Evolutionary conservation across 352 stramenopile genomes (phyloP), one percentile per base, ranked within the genome.

Genomic region (Phytophthora tentaculata): DNA sequence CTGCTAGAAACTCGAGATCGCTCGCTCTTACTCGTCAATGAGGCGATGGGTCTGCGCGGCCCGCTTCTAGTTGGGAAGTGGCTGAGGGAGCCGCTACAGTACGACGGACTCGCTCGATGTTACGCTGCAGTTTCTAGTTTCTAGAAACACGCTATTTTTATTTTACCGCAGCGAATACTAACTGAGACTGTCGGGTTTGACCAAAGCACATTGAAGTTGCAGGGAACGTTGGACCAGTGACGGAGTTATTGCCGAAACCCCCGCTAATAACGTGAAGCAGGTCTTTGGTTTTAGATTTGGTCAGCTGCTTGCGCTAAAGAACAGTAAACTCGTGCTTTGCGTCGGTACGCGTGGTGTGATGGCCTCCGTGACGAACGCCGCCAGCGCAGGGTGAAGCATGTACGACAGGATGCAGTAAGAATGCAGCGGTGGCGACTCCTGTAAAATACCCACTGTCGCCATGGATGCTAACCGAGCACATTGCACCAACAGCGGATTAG

Each of bases 61-160:
- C 37, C 68, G 63, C 64, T 73, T 60, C 57, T 56, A 68, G 55
- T 74, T 71, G n/a, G 32, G 61, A 72, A 76, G 59, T 76, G 65
- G 12, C 6, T 39, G 32, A 39, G 4, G 32, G 10, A 8, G 28
- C 28, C 28, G 28, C 28, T 39, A 39, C 32, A 39, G 32, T 51
- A 22, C 24, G 58, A 48, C 61, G 29, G 41, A 44, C 41, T 61
- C 35, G 24, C 41, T 12, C 35, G 13, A 43, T n/a, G 39, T 45
- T 45, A n/a, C 1, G 49, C 26, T 44, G 49, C 28, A 26, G 20
- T 39, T 54, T 66, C 64, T 56, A 26, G 20, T 39, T 54, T 66
- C 64, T 56, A 49, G 32, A 59, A 63, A 24, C 56, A 26, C 35
- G 58, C 65, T 73, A 67, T 63, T 60, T 55, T 60, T 74, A 72